Percentiles rank a stretch among this genome's conserved stretches.
These are phyloP conservation scores for Nothopassalora personata DNA, from an alignment of 2,329 filamentous ascomycete species.

Conservation along the genomic window DNA sequence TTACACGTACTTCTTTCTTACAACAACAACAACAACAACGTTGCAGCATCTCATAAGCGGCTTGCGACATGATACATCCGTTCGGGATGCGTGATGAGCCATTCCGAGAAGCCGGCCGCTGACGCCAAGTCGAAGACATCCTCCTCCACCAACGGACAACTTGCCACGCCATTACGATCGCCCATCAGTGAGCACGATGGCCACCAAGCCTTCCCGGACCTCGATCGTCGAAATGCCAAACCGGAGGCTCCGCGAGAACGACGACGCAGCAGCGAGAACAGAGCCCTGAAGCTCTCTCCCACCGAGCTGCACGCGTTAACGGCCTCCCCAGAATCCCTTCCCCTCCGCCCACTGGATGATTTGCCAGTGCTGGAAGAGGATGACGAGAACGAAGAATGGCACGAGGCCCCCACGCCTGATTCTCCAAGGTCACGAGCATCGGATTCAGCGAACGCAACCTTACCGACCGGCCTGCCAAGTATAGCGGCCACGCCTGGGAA, in stretches of 20 bases:
- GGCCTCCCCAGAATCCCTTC: constrained; percentile 20
- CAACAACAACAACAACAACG: not conserved
- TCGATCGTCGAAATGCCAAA: not conserved
- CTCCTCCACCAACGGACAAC: constrained; percentile 10
- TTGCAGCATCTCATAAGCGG: not conserved
- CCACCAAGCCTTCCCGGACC: constrained; percentile 3
- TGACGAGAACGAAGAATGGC: constrained; percentile 7
- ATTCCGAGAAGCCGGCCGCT: constrained; percentile 6
- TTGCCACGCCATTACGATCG: constrained; percentile 16
- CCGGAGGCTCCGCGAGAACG: not conserved
- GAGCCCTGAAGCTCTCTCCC: constrained; percentile 14
- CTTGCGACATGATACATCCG: not conserved
- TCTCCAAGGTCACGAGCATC: not conserved
- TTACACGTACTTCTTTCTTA: not conserved
- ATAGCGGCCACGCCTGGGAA: constrained; percentile 7
- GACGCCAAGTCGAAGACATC: constrained; percentile 6
- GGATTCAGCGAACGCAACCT: not conserved
- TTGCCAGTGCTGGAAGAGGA: constrained; percentile 6
- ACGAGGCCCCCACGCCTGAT: constrained; percentile 7
- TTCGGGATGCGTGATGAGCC: constrained; percentile 13
- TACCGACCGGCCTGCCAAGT: constrained; percentile 2
- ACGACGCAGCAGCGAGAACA: constrained; percentile 17
- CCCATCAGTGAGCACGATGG: constrained; percentile 13
- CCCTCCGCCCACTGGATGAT: constrained; percentile 17
- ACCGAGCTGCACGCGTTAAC: constrained; percentile 16